Percentiles rank a stretch among this genome's conserved stretches.
These are phyloP conservation scores for Claviceps sorghi DNA, from an alignment of 2,329 filamentous ascomycete genomes.

Conservation along the genomic window DNA sequence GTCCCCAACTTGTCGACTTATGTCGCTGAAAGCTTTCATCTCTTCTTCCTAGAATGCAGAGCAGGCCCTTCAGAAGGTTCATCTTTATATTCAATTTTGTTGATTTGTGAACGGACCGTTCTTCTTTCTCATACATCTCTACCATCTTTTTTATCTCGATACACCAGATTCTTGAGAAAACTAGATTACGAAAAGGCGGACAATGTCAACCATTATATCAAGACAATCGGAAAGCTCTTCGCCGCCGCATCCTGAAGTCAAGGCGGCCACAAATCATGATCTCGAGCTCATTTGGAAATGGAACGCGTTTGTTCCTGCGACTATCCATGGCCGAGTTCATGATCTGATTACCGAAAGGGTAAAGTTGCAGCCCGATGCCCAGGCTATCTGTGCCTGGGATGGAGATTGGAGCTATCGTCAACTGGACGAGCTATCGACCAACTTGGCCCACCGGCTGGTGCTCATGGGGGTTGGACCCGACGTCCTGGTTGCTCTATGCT, in stretches of 20 bases:
- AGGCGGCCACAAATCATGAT: neutral
- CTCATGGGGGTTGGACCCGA: neutral
- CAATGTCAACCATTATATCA: neutral
- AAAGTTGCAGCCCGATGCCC: slow-evolving; percentile 3
- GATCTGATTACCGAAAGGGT: slow-evolving; percentile 8
- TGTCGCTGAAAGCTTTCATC: too few relatives aligned
- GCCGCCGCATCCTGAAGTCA: neutral
- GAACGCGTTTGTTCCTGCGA: slow-evolving; percentile 7
- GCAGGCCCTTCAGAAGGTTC: too few relatives aligned
- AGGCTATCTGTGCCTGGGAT: slow-evolving; percentile 15
- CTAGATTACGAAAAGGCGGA: too few relatives aligned
- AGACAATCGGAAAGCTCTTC: neutral
- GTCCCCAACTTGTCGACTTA: too few relatives aligned
- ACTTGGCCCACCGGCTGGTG: slow-evolving; percentile 4
- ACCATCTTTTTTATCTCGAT: too few relatives aligned
- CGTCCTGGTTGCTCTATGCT: slow-evolving; percentile 5
- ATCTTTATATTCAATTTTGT: too few relatives aligned
- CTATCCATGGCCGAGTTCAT: slow-evolving; percentile 9
- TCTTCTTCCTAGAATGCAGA: too few relatives aligned
- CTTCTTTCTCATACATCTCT: too few relatives aligned
- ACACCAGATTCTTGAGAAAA: too few relatives aligned
- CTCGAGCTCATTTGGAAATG: slow-evolving; percentile 8
- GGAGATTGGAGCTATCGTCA: slow-evolving; percentile 25
- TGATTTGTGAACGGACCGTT: too few relatives aligned
- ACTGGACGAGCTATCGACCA: slow-evolving; percentile 9